A percentile compares a stretch with the other conserved stretches of the same genome.
phyloP scores from a whole-genome alignment of 2,329 filamentous ascomycete genomes.

The Grosmannia penicillata region DNA sequence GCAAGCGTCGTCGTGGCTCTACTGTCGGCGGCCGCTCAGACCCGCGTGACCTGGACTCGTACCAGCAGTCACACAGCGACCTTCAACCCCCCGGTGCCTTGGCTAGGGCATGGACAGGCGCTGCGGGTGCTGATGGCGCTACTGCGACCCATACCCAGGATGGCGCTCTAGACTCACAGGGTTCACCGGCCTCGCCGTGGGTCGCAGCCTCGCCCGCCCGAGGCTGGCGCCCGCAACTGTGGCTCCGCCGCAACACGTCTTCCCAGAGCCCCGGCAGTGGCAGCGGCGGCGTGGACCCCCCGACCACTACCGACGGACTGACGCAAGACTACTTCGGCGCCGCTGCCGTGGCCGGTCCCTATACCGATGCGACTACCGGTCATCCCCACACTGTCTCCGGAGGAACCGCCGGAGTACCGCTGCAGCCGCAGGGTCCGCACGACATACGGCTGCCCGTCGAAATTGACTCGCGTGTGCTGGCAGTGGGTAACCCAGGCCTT shows the following conservation, averaged over 20 bases:
- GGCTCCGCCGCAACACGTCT: constrained; percentile 5
- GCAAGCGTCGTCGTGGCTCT: constrained; percentile 10
- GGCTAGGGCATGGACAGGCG: no score
- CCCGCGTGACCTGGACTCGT: not conserved
- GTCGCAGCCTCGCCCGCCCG: not conserved
- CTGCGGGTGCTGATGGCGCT: no score
- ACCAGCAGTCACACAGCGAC: not conserved
- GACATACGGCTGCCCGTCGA: constrained; percentile 39
- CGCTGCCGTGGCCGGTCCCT: not conserved
- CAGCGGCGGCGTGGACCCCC: no score
- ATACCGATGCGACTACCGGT: not conserved
- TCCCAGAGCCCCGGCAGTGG: constrained; percentile 3
- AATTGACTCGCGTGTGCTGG: constrained; percentile 35
- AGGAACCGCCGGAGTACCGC: constrained; percentile 25
- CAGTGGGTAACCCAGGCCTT: no score
- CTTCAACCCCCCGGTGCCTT: not conserved
- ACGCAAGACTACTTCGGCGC: no score
- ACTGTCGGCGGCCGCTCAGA: not conserved
- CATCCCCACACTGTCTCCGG: no score
- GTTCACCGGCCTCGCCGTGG: no score
- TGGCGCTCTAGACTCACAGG: no score
- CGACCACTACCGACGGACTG: no score
- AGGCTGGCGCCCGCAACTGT: constrained; percentile 2
- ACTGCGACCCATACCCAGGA: no score
- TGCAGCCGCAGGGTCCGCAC: constrained; percentile 28